Conservation (phyloP, 1,284 basidiomycete species). For the Chiua sp. region DNA sequence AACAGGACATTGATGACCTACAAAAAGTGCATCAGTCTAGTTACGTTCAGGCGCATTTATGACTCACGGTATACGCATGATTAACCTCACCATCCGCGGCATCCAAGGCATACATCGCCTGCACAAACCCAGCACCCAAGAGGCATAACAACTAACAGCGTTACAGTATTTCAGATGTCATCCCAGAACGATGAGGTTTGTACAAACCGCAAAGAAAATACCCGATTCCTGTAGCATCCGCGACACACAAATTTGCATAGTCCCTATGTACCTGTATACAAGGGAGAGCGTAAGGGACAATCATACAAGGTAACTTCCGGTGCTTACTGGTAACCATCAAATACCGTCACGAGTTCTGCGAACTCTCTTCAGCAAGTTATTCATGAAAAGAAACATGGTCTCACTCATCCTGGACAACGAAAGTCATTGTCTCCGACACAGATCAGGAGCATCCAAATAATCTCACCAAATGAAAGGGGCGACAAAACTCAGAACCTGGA, state of each 20-base stretch:
- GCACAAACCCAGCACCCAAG: constrained; percentile 84
- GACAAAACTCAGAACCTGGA: constrained; percentile 87
- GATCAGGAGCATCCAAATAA: neutral
- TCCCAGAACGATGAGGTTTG: neutral
- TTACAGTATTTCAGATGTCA: constrained; percentile 3
- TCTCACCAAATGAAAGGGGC: constrained; percentile 85
- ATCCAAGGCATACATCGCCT: constrained; percentile 89
- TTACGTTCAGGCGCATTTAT: neutral
- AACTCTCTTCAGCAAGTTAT: constrained; percentile 11
- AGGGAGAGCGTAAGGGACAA: neutral
- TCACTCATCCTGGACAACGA: constrained; percentile 72
- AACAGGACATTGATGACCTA: constrained; percentile 79
- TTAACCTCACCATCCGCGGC: constrained; percentile 85
- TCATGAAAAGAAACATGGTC: constrained; percentile 33
- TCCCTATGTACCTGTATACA: constrained; percentile 72
- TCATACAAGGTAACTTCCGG: neutral
- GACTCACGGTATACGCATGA: constrained; percentile 50
- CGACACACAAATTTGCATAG: constrained; percentile 86
- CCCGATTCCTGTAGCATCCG: constrained; percentile 93
- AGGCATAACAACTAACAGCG: constrained; percentile 72
- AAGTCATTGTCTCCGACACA: neutral
- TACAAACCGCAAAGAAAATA: constrained; percentile 86
- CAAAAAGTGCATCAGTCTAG: neutral
- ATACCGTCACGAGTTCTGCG: constrained; percentile 77
- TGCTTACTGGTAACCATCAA: constrained; percentile 79